Percentiles rank a stretch among this genome's conserved stretches.
phyloP scores from a whole-genome alignment of 352 stramenopile genomes.

The Pythium rishiriense region DNA sequence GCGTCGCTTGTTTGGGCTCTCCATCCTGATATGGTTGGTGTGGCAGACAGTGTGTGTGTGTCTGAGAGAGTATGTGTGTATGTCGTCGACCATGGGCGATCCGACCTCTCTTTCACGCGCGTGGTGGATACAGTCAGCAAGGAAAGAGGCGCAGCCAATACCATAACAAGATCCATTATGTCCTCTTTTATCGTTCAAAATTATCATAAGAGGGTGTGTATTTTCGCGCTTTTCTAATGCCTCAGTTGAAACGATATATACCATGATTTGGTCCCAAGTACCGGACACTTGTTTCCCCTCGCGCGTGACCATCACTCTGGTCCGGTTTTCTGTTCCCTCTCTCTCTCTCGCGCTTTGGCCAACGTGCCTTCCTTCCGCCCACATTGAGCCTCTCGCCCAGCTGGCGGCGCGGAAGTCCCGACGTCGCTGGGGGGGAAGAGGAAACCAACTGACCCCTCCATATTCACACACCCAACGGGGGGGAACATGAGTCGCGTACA shows the following conservation, averaged over 20 bases:
- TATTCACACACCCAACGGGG: neutral
- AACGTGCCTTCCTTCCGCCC: too few species aligned
- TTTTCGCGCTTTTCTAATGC: too few species aligned
- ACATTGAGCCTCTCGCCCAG: neutral
- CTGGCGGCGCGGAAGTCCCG: neutral
- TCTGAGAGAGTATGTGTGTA: too few species aligned
- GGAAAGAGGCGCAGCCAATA: neutral
- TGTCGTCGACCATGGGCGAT: too few species aligned
- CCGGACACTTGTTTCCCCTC: neutral
- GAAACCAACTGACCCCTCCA: neutral
- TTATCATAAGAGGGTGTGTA: neutral
- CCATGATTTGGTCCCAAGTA: neutral
- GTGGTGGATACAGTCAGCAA: neutral
- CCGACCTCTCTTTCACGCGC: neutral
- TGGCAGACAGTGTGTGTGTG: too few species aligned
- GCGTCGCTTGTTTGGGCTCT: too few species aligned
- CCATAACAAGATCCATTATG: neutral
- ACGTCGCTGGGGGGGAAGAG: neutral
- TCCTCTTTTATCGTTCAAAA: neutral
- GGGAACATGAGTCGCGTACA: slow-evolving; percentile 3
- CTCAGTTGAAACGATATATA: neutral
- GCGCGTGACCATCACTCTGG: slow-evolving; percentile 4
- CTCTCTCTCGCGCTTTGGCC: neutral
- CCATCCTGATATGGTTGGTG: too few species aligned
- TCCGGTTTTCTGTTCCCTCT: neutral